phyloP scores from a whole-genome alignment of 1,284 basidiomycete genomes.

The Peniophora sp. region DNA sequence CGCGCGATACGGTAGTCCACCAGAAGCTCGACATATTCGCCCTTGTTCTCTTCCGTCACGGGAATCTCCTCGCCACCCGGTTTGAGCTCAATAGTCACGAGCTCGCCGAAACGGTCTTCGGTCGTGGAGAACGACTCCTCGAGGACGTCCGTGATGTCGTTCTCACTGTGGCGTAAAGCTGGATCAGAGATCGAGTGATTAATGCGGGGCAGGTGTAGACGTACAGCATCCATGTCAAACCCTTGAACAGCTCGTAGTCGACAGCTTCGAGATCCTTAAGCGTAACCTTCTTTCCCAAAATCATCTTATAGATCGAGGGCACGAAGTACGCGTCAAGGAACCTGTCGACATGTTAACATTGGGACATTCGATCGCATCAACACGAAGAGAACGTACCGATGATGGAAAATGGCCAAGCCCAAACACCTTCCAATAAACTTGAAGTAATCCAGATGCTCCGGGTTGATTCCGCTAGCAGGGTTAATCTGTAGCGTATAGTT shows the following conservation, averaged over 20 bases:
- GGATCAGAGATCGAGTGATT: constrained; percentile 5
- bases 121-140: constrained; percentile 87
- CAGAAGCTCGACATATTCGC: constrained; percentile 85
- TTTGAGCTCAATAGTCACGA: constrained; percentile 86
- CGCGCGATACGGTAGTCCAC: constrained; percentile 89
- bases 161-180: constrained; percentile 44
- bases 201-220: constrained; percentile 11
- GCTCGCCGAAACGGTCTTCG: constrained; percentile 91
- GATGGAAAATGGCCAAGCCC: constrained; percentile 91
- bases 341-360: too few relatives aligned
- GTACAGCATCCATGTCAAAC: constrained; percentile 91
- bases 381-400: constrained; percentile 49
- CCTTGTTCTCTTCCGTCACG: constrained; percentile 93
- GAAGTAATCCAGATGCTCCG: constrained; percentile 96
- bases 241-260: constrained; percentile 81
- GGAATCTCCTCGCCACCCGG: constrained; percentile 72
- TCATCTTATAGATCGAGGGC: constrained; percentile 98
- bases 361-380: too few relatives aligned
- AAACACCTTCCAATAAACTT: constrained; percentile 93
- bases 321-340: constrained; percentile 97
- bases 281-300: constrained; percentile 84
- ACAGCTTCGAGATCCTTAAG: constrained; percentile 82
- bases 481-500: constrained; percentile 96
- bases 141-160: constrained; percentile 86
- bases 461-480: constrained; percentile 91